phyloP scores from a whole-genome alignment of 2,329 filamentous ascomycete species.

The Scedosporium apiospermum region DNA sequence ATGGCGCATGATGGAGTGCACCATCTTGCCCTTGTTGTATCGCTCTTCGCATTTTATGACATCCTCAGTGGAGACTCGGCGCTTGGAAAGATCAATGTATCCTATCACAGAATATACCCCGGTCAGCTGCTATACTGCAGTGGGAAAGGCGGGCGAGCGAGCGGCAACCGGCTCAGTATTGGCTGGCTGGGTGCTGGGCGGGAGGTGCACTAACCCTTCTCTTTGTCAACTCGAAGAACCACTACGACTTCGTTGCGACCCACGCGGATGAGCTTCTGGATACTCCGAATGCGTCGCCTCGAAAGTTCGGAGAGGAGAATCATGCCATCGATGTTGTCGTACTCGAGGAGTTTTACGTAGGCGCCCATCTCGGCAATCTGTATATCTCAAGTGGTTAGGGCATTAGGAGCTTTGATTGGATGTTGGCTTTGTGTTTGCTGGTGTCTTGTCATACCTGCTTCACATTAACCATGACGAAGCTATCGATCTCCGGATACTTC shows the following conservation, averaged over 20 bases:
- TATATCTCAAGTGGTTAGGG: not conserved
- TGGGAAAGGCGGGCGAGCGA: not conserved
- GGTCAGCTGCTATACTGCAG: not conserved
- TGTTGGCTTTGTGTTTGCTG: not conserved
- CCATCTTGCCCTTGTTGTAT: slow-evolving; percentile 99
- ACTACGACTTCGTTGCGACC: slow-evolving; percentile 98
- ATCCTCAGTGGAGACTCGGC: slow-evolving; percentile 93
- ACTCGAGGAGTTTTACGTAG: slow-evolving; percentile 98
- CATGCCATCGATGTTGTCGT: slow-evolving; percentile 99
- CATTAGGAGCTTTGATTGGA: slow-evolving; percentile 1
- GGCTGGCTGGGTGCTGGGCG: not conserved
- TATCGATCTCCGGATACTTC: slow-evolving; percentile 73
- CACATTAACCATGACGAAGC: slow-evolving; percentile 99
- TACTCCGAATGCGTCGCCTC: slow-evolving; percentile 93
- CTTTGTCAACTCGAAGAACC: slow-evolving; percentile 96
- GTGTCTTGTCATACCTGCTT: slow-evolving; percentile 54
- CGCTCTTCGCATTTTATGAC: slow-evolving; percentile 97
- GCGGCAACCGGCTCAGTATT: not conserved
- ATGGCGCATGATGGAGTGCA: slow-evolving; percentile 97
- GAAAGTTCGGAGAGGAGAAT: slow-evolving; percentile 96
- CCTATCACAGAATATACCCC: slow-evolving; percentile 24
- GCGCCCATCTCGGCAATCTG: slow-evolving; percentile 99
- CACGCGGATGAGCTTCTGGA: slow-evolving; percentile 97
- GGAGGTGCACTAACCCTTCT: slow-evolving; percentile 61
- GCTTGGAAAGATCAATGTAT: slow-evolving; percentile 98